Base-by-base conservation (phyloP, 108 stramenopile genomes). In the Conticribra guillardii region DNA sequence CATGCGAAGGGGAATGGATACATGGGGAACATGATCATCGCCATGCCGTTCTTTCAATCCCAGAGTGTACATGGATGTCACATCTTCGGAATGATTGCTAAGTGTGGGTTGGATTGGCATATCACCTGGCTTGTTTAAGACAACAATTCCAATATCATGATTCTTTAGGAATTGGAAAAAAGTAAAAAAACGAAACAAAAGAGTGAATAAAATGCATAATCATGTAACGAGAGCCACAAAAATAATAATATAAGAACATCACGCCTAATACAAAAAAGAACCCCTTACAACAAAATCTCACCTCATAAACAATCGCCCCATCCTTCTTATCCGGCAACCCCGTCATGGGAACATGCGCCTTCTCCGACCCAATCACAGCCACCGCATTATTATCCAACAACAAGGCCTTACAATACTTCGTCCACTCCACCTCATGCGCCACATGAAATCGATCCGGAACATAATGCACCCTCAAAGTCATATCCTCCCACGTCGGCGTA, bases 291-390 rank as follows among this genome's bases (percentile, higher is more conserved):
- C 32, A 33, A 29, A 21, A 41, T 19, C 80, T 76, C 29, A 81
- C 80, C 65, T 82, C 81, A 49, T 82, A 82, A 27, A 82, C 71
- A 57, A 82, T 71, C 31, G 67, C 81, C 4, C 81, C 81, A 67
- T 82, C 81, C 57, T 70, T 77, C 50, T 47, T 34, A 69, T 82
- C 81, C 4, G 81, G 81, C 50, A 78, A 61, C 18, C 81, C 76
- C 3, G 56, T 52, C 66, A 74, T 63, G 4, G 81, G 81, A 41
- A 82, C 81, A 53, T 60, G 63, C 14, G 64, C 63, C 60, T 61
- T 73, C 24, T 52, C 51, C 33, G 64, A 76, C 15, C 51, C 71
- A 24, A 82, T 47, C 8, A 52, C 19, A 0, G 64, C 82, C 17
- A 31, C 22, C 17, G 71, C 66, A 34, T 65, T 61, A 14, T 47